phyloP scores from a whole-genome alignment of 257 asterid species.

The Gynochthodes officinalis region DNA sequence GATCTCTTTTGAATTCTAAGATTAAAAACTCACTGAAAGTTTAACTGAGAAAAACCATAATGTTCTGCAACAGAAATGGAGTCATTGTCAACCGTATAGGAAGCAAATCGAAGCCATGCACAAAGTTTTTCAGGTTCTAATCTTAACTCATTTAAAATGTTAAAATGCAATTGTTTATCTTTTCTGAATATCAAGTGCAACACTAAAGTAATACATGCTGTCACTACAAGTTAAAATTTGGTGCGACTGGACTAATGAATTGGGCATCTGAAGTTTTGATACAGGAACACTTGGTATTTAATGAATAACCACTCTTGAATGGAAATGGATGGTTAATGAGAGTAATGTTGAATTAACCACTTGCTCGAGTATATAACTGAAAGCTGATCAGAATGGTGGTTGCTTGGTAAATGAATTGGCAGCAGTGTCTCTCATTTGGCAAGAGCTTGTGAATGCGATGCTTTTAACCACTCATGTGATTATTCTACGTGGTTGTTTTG shows the following conservation, averaged over 20 bases:
- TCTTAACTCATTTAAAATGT: conserved; percentile 62
- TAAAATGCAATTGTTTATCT: conserved; percentile 28
- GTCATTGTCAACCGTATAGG: conserved; percentile 87
- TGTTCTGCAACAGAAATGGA: conserved; percentile 86
- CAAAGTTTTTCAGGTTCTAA: conserved; percentile 98
- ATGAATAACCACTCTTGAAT: conserved; percentile 30
- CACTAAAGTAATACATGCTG: conserved; percentile 13
- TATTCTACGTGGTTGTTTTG: neutral
- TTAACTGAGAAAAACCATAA: conserved; percentile 54
- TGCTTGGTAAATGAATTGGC: conserved; percentile 5
- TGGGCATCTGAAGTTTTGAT: conserved; percentile 47
- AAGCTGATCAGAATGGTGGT: conserved; percentile 25
- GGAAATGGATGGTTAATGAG: conserved; percentile 33
- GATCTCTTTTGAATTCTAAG: conserved; percentile 30
- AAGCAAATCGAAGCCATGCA: conserved; percentile 99
- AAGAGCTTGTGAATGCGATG: conserved; percentile 3
- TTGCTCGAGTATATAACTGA: conserved; percentile 19
- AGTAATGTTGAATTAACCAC: conserved; percentile 27
- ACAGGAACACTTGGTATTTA: conserved; percentile 50
- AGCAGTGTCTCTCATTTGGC: neutral
- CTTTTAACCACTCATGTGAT: neutral
- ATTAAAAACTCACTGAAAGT: conserved; percentile 33
- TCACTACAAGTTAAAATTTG: conserved; percentile 12
- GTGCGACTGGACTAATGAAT: conserved; percentile 47
- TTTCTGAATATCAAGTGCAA: conserved; percentile 31